Base-by-base conservation (phyloP, 2,329 filamentous ascomycete genomes). In the Aspergillus terreus region DNA sequence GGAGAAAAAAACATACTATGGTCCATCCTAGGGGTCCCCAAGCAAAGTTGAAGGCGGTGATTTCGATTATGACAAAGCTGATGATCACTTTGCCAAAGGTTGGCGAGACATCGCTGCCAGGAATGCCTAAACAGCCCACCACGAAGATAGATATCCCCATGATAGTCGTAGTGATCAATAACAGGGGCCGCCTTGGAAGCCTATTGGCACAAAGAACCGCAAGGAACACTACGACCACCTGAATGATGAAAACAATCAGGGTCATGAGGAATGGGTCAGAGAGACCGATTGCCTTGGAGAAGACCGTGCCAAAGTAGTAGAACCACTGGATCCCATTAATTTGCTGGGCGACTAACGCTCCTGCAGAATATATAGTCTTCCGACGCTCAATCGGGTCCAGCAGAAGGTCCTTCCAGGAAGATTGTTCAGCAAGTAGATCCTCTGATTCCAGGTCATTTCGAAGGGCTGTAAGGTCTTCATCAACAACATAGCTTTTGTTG, bases 61-160 rank as follows among this genome's bases (percentile, higher is more conserved):
- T 48, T 21, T 41, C 35, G 3, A 48, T 48, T 23, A 41, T 41
- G 9, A 48, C 35, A 12, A 48, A 41, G 10, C 35, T 41, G 35
- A 42, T 48, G 7, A 48, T 48, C 17, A 32, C 35, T 9, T 27
- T 27, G 25, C 25, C 25, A 27, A 33, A 42, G 19, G 36, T 41
- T 4, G 17, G 46, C 6, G 35, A 42, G 3, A 42, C 46, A 10
- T 41, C 46, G 19, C 46, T 23, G 4, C 46, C 36, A 25, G 46
- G 25, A 10, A 48, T 48, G 0, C 46, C 46, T 3, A 41, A 4
- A 15, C 35, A 48, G 30, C 35, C 46, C 2, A 48, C 46, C 14
- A 48, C 25, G 17, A 41, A 48, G 14, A 48, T 48, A 6, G 46
- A 48, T 19, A 48, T 38, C 4, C 35, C 46, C 46, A 43, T 42